These are phyloP conservation scores for Metarhizium humberi DNA, from an alignment of 2,329 filamentous ascomycete species.

Conservation along the genomic window DNA sequence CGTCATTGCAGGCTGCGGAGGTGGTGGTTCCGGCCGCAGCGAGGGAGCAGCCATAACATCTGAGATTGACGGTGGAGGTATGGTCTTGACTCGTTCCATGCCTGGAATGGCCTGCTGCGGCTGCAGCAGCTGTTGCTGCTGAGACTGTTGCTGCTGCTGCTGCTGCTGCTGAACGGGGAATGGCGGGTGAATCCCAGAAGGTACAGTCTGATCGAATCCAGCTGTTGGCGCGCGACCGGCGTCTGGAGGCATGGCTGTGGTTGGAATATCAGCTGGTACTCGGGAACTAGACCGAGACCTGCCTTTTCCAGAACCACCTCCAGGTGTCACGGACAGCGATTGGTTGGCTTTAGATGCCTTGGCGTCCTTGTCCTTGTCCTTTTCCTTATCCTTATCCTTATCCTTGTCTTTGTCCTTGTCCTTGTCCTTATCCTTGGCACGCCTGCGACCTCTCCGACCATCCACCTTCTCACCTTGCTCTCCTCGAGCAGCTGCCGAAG, in stretches of 20 bases:
- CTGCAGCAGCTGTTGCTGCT: not conserved
- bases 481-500: slow-evolving; percentile 26
- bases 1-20: slow-evolving; percentile 35
- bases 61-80: slow-evolving; percentile 29
- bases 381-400: slow-evolving; percentile 24
- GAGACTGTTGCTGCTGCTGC: slow-evolving; percentile 2
- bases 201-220: slow-evolving; percentile 28
- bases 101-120: slow-evolving; percentile 15
- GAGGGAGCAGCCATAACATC: slow-evolving; percentile 50
- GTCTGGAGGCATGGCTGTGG: slow-evolving; percentile 27
- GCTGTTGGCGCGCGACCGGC: slow-evolving; percentile 29
- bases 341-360: slow-evolving; percentile 32
- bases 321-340: slow-evolving; percentile 36
- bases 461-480: slow-evolving; percentile 37
- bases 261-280: slow-evolving; percentile 25
- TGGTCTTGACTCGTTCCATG: slow-evolving; percentile 26
- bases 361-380: slow-evolving; percentile 27
- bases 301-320: slow-evolving; percentile 27
- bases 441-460: slow-evolving; percentile 27
- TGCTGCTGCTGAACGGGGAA: slow-evolving; percentile 18
- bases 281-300: slow-evolving; percentile 48
- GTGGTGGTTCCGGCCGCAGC: slow-evolving; percentile 43
- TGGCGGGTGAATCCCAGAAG: slow-evolving; percentile 31
- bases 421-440: slow-evolving; percentile 29
- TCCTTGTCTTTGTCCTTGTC: slow-evolving; percentile 11